Conservation (phyloP, 2,329 filamentous ascomycete species). For the Neopestalotiopsis rosae region DNA sequence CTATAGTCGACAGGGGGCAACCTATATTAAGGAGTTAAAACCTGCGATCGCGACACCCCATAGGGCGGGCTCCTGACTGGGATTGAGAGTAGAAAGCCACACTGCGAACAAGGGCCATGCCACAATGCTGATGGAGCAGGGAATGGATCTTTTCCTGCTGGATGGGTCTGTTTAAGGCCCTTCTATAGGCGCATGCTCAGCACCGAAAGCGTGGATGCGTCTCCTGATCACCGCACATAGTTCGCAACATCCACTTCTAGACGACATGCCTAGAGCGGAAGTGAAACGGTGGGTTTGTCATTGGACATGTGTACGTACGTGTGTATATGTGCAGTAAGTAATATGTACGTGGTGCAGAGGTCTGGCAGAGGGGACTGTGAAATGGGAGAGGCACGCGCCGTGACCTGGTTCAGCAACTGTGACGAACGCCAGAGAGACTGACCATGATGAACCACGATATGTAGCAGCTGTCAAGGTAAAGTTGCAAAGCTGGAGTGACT, state of each 20-base stretch:
- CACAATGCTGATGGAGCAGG: constrained; percentile 38
- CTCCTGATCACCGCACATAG: constrained; percentile 19
- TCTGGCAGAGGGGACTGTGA: background rate
- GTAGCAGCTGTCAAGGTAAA: background rate
- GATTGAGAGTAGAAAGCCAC: constrained; percentile 35
- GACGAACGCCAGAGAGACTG: background rate
- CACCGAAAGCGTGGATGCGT: constrained; percentile 24
- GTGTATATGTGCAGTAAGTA: background rate
- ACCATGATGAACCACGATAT: background rate
- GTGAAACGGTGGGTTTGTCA: constrained; percentile 2
- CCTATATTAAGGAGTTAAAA: constrained; percentile 39
- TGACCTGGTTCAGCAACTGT: background rate
- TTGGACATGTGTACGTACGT: background rate
- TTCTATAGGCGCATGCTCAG: constrained; percentile 24
- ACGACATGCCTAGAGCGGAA: constrained; percentile 18
- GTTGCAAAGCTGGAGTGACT: background rate
- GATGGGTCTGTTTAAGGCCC: constrained; percentile 14
- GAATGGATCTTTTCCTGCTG: constrained; percentile 20
- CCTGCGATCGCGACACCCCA: constrained; percentile 38
- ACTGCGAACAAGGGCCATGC: constrained; percentile 29
- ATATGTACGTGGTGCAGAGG: background rate
- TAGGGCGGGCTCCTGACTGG: constrained; percentile 37
- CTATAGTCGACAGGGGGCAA: constrained; percentile 39
- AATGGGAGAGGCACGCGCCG: background rate
- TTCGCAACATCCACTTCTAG: constrained; percentile 10